Evolutionary conservation across 2,329 filamentous ascomycete genomes (phyloP).

Genomic region (Penicillium hesseltinei): DNA sequence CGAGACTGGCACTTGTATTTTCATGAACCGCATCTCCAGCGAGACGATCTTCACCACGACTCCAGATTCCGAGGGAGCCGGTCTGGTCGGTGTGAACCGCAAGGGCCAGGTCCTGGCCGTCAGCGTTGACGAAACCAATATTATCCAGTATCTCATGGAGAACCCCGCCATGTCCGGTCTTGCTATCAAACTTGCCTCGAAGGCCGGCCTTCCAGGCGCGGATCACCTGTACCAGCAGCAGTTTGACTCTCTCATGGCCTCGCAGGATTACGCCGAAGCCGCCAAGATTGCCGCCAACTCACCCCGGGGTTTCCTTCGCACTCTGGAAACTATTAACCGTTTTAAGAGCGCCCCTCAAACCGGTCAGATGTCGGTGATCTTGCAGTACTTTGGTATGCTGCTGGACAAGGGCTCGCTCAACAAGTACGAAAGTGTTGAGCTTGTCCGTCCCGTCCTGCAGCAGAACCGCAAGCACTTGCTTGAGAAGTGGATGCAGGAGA

Average conservation of each 20-base stretch:
- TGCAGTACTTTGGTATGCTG: slow-evolving; percentile 97
- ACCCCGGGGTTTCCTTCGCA: slow-evolving; percentile 90
- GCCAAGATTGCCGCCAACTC: slow-evolving; percentile 97
- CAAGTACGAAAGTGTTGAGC: slow-evolving; percentile 87
- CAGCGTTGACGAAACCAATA: slow-evolving; percentile 83
- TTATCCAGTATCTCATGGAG: slow-evolving; percentile 93
- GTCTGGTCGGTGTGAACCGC: slow-evolving; percentile 92
- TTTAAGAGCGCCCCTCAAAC: slow-evolving; percentile 83
- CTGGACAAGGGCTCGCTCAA: slow-evolving; percentile 94
- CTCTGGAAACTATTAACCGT: slow-evolving; percentile 89
- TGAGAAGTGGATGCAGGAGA: slow-evolving; percentile 96
- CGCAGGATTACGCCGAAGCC: slow-evolving; percentile 79
- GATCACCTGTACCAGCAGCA: slow-evolving; percentile 90
- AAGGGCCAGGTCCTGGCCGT: slow-evolving; percentile 96
- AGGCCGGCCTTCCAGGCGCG: slow-evolving; percentile 88
- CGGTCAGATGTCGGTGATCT: slow-evolving; percentile 77
- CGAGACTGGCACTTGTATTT: slow-evolving; percentile 91
- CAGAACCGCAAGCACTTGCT: slow-evolving; percentile 94
- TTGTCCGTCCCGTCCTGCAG: slow-evolving; percentile 85
- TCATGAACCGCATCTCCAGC: slow-evolving; percentile 99
- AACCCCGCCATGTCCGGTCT: slow-evolving; percentile 92
- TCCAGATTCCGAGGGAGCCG: slow-evolving; percentile 76
- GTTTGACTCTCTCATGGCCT: slow-evolving; percentile 81
- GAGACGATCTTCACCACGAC: slow-evolving; percentile 98
- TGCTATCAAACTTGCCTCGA: slow-evolving; percentile 92